Evolutionary conservation across 257 asterid species (phyloP).

Genomic region (Lavandula angustifolia): DNA sequence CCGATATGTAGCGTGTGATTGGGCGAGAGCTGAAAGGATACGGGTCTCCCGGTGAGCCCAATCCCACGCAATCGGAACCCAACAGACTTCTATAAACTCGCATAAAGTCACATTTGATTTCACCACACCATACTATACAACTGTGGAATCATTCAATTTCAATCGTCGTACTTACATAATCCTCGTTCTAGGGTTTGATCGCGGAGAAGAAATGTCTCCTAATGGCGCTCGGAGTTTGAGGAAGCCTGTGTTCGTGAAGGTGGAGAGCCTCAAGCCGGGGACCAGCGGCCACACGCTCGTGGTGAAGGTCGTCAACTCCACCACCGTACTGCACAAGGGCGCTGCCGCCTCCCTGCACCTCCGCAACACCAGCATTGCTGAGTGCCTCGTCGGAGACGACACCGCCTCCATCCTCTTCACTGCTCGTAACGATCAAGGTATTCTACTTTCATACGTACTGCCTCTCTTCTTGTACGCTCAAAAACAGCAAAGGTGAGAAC

Average conservation of each 20-base stretch:
- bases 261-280: conserved; percentile 55
- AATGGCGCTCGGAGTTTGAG: conserved; percentile 39
- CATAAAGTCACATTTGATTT: neutral
- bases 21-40: conserved; percentile 28
- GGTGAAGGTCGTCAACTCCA: conserved; percentile 56
- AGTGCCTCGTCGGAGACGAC: conserved; percentile 82
- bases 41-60: conserved; percentile 26
- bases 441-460: neutral
- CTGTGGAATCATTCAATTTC: neutral
- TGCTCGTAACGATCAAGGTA: conserved; percentile 85
- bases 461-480: neutral
- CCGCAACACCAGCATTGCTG: conserved; percentile 62
- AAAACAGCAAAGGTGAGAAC: neutral
- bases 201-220: conserved; percentile 39
- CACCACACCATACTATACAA: neutral
- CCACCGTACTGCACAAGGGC: conserved; percentile 47
- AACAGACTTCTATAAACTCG: conserved; percentile 18
- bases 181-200: conserved; percentile 37
- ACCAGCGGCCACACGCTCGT: conserved; percentile 63
- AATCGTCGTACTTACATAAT: conserved; percentile 2
- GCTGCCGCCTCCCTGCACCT: conserved; percentile 49
- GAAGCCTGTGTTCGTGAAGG: conserved; percentile 74
- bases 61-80: conserved; percentile 39
- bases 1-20: conserved; percentile 10
- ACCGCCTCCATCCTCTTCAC: conserved; percentile 71